Evolutionary conservation across 805 yeast genomes (phyloP), one percentile per base, ranked within the genome.

Genomic region (Yamadazyma paraphyllophila): DNA sequence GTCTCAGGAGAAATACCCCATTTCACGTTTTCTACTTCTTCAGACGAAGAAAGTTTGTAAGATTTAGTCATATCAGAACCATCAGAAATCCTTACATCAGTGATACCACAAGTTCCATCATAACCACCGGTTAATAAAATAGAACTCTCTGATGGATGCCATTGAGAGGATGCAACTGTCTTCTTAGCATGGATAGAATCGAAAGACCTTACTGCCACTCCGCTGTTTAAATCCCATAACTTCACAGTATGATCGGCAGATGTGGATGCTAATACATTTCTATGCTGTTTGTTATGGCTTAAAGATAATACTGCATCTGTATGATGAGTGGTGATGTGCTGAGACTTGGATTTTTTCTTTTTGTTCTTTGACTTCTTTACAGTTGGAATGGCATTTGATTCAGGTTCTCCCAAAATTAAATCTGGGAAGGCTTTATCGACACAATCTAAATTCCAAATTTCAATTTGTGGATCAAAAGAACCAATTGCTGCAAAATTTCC

Each of bases 401-500:
- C 74, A 9, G 82, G 81, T 60, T 87, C 96, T 43, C 99, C 98
- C 49, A 94, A 74, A 51, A 94, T 89, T 54, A 86, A 77, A 61
- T 91, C 96, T 11, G 99, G 99, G 77, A 88, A 92, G 24, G 96
- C 92, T 59, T 89, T 89, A 56, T 94, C 98, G 30, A 92, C 74
- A 52, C 85, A 82, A 63, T 94, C 99, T 58, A 94, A 73, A 66
- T 94, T 90, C 98, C 98, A 94, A 50, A 94, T 78, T 69, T 94
- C 99, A 65, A 94, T 92, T 61, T 87, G 95, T 34, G 99, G 99
- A 57, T 92, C 98, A 63, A 94, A 92, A 2, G 98, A 88, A 61
- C 98, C 98, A 53, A 94, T 74, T 11, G 99, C 99, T 2, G 96
- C 98, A 66, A 88, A 90, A 66, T 90, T 94, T 9, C 96, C 97